phyloP scores from a whole-genome alignment of 331 rosid genomes.

The Erythrophleum ivorense region DNA sequence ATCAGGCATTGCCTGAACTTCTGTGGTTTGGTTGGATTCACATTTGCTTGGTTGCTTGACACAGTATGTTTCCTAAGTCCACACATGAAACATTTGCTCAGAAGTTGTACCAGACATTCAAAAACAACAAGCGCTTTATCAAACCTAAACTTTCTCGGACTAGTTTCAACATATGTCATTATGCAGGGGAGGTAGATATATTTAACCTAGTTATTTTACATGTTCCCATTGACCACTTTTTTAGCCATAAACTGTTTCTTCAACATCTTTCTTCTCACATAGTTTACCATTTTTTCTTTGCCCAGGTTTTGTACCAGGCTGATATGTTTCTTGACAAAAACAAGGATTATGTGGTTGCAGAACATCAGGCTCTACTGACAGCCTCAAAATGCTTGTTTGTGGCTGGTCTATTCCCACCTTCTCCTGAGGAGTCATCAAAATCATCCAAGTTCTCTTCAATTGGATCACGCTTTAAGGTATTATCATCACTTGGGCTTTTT shows the following conservation, averaged over 20 bases:
- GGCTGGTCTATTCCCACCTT: conserved; percentile 68
- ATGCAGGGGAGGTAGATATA: conserved; percentile 78
- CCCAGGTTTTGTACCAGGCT: conserved; percentile 70
- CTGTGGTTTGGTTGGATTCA: conserved; percentile 37
- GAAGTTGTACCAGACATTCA: conserved; percentile 79
- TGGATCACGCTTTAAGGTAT: conserved; percentile 81
- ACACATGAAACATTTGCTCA: conserved; percentile 84
- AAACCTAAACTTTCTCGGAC: conserved; percentile 86
- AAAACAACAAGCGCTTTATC: conserved; percentile 73
- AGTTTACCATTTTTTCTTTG: conserved; percentile 6
- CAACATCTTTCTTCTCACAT: neutral
- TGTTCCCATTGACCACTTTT: neutral
- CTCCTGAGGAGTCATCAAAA: conserved; percentile 71
- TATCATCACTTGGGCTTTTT: neutral
- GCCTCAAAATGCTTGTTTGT: conserved; percentile 71
- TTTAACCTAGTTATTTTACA: neutral
- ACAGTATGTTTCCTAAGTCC: conserved; percentile 85
- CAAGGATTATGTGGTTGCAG: conserved; percentile 86
- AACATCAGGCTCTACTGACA: conserved; percentile 73
- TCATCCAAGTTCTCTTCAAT: conserved; percentile 78
- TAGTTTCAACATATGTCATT: conserved; percentile 73
- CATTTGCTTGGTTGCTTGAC: conserved; percentile 33
- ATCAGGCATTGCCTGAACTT: conserved; percentile 25
- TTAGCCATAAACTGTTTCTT: neutral
- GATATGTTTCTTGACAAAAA: conserved; percentile 80